Conservation (phyloP, 208 protist genomes). For the Leishmania tarentolae region DNA sequence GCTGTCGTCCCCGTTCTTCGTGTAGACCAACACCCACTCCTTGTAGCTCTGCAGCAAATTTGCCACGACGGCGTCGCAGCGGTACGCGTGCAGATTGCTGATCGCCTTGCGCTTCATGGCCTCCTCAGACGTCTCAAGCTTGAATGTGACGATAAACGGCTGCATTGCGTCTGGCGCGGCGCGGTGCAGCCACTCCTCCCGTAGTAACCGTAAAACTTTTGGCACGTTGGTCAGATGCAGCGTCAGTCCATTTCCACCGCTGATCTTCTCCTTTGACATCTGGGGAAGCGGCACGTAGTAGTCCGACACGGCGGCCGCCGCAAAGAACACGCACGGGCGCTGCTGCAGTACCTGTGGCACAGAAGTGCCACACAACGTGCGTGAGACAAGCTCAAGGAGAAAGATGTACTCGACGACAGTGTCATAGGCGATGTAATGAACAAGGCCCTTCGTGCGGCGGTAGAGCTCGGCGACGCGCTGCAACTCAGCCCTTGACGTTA, state of each 20-base stretch:
- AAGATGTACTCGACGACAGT: slow-evolving; percentile 85
- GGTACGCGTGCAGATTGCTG: slow-evolving; percentile 65
- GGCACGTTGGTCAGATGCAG: slow-evolving; percentile 70
- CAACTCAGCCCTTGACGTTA: slow-evolving; percentile 11
- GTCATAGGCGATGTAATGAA: slow-evolving; percentile 69
- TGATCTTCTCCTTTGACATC: slow-evolving; percentile 79
- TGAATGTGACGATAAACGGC: slow-evolving; percentile 76
- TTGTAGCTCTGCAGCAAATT: slow-evolving; percentile 88
- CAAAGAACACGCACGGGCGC: slow-evolving; percentile 69
- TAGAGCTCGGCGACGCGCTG: slow-evolving; percentile 33
- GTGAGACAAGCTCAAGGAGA: slow-evolving; percentile 52
- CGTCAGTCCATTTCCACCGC: slow-evolving; percentile 68
- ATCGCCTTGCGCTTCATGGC: slow-evolving; percentile 72
- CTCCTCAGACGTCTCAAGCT: slow-evolving; percentile 78
- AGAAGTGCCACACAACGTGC: slow-evolving; percentile 34
- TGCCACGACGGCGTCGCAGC: slow-evolving; percentile 77
- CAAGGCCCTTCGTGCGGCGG: slow-evolving; percentile 32
- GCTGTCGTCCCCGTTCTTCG: slow-evolving; percentile 28
- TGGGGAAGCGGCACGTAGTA: slow-evolving; percentile 71
- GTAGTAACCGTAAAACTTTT: slow-evolving; percentile 65
- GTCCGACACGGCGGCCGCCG: slow-evolving; percentile 83
- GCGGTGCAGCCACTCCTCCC: slow-evolving; percentile 57
- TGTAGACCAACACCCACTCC: slow-evolving; percentile 74
- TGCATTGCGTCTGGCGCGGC: slow-evolving; percentile 12
- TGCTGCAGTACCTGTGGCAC: slow-evolving; percentile 19